phyloP scores from a whole-genome alignment of 2,329 filamentous ascomycete genomes.

The Epichloe typhina region DNA sequence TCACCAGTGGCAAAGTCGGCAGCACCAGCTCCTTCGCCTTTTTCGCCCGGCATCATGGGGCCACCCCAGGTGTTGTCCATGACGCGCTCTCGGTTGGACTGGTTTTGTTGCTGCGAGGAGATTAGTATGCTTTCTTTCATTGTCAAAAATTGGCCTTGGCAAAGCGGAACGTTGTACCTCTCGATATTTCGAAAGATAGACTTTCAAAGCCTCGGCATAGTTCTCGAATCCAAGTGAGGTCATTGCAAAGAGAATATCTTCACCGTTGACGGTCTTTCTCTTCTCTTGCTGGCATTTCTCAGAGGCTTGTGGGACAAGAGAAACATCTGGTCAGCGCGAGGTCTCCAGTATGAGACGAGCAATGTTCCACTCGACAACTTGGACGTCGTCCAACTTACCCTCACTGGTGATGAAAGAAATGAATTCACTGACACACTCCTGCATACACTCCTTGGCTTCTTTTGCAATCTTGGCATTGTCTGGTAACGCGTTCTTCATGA shows the following conservation, averaged over 20 bases:
- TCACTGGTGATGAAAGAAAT: constrained; percentile 99
- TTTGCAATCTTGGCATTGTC: constrained; percentile 99
- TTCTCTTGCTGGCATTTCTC: constrained; percentile 99
- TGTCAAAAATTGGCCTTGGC: not conserved
- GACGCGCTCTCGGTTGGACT: constrained; percentile 26
- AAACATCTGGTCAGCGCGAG: not conserved
- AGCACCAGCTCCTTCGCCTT: constrained; percentile 16
- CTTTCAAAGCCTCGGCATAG: constrained; percentile 94
- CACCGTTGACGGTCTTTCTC: constrained; percentile 96
- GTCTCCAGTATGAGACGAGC: not conserved
- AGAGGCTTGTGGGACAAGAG: constrained; percentile 49
- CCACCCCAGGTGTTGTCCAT: constrained; percentile 22
- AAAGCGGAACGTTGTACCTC: constrained; percentile 53
- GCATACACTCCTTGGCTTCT: constrained; percentile 99
- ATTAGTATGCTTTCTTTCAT: not conserved
- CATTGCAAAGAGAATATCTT: constrained; percentile 98
- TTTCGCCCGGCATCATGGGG: constrained; percentile 20
- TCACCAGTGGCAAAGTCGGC: constrained; percentile 32
- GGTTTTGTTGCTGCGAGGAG: constrained; percentile 25
- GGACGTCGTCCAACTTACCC: constrained; percentile 44
- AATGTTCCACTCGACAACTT: not conserved
- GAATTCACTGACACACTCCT: constrained; percentile 99
- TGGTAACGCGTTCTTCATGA: constrained; percentile 96
- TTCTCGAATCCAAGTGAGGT: constrained; percentile 98
- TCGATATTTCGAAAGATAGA: constrained; percentile 93